Conservation (phyloP, 345 rosid genomes). For the Litchi chinensis region DNA sequence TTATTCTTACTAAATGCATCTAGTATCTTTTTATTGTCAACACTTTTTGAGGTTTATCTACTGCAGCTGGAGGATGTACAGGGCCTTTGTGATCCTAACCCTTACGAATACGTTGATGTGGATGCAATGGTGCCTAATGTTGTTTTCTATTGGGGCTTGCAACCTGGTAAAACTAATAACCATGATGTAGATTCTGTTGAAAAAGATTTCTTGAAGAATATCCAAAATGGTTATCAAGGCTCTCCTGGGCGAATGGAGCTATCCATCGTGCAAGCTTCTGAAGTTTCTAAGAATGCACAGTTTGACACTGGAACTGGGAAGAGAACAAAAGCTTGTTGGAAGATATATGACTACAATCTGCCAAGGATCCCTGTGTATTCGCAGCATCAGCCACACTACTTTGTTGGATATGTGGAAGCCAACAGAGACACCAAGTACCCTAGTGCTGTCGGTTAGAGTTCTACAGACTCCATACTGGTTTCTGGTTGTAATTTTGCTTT, state of each 20-base stretch:
- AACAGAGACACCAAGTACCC: slow-evolving; percentile 29
- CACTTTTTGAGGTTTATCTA: slow-evolving; percentile 1
- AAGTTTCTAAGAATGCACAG: slow-evolving; percentile 36
- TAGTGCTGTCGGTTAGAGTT: slow-evolving; percentile 21
- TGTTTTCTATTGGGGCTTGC: slow-evolving; percentile 56
- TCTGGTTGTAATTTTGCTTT: background rate
- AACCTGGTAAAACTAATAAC: slow-evolving; percentile 30
- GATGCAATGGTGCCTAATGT: slow-evolving; percentile 36
- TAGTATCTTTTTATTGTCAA: background rate
- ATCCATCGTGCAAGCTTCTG: slow-evolving; percentile 45
- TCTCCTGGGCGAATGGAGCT: slow-evolving; percentile 37
- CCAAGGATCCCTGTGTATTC: slow-evolving; percentile 41
- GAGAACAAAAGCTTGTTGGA: slow-evolving; percentile 47
- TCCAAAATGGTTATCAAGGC: slow-evolving; percentile 44
- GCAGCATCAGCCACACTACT: slow-evolving; percentile 42
- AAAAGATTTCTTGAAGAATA: slow-evolving; percentile 44
- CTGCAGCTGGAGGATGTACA: slow-evolving; percentile 56
- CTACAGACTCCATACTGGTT: background rate
- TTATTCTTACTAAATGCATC: background rate
- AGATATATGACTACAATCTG: slow-evolving; percentile 40
- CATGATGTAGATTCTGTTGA: slow-evolving; percentile 36
- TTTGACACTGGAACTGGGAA: slow-evolving; percentile 32
- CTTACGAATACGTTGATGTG: slow-evolving; percentile 45
- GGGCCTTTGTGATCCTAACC: slow-evolving; percentile 59
- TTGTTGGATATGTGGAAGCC: slow-evolving; percentile 39